Evolutionary conservation across 2,329 filamentous ascomycete species (phyloP).

Genomic region (Verticillium zaregamsianum): DNA sequence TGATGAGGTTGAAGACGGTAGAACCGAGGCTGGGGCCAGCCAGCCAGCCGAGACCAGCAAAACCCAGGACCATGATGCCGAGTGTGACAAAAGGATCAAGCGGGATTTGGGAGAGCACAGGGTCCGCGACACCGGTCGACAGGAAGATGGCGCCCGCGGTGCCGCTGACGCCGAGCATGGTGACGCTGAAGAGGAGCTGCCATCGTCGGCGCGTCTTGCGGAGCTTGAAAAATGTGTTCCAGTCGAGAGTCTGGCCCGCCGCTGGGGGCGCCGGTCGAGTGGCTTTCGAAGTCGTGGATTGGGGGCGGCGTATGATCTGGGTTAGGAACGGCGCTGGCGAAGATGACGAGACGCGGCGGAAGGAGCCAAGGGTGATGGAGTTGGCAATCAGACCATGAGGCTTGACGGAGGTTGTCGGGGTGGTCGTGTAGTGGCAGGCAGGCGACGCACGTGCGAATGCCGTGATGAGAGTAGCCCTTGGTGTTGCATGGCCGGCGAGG

Average conservation of each 20-base stretch:
- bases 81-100: conserved; percentile 85
- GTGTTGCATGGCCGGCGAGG: conserved; percentile 20
- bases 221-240: conserved; percentile 90
- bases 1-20: conserved; percentile 70
- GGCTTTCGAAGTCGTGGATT: background rate
- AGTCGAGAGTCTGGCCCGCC: conserved; percentile 54
- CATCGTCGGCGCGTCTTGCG: conserved; percentile 80
- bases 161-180: conserved; percentile 59
- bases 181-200: conserved; percentile 72
- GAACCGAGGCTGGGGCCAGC: conserved; percentile 79
- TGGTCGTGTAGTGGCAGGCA: conserved; percentile 23
- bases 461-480: conserved; percentile 5
- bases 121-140: conserved; percentile 68
- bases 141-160: conserved; percentile 61
- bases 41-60: conserved; percentile 82
- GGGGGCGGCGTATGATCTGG: conserved; percentile 12
- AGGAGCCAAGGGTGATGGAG: conserved; percentile 7
- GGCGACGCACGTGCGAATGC: conserved; percentile 6
- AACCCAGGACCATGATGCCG: conserved; percentile 73
- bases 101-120: conserved; percentile 66
- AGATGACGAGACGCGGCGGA: conserved; percentile 12
- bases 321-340: conserved; percentile 15
- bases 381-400: conserved; percentile 10
- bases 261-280: conserved; percentile 10
- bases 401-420: background rate